Evolutionary conservation across 176 grass and related monocot genomes (phyloP).

Genomic region (Lolium rigidum): DNA sequence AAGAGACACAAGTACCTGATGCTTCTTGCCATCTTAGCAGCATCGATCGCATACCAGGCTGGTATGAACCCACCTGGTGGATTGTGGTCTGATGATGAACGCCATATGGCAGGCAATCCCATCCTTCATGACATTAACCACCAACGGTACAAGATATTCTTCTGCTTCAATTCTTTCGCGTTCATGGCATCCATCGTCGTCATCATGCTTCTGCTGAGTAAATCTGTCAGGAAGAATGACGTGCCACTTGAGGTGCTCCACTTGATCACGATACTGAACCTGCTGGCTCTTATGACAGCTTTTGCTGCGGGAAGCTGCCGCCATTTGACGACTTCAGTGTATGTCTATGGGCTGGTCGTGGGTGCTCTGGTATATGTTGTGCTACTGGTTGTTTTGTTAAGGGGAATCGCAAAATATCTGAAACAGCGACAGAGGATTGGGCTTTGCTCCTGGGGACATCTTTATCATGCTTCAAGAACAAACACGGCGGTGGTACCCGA

Average conservation of each 20-base stretch:
- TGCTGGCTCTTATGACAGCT: conserved; percentile 51
- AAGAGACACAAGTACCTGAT: conserved; percentile 52
- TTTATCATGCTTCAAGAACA: not conserved
- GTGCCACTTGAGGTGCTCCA: conserved; percentile 25
- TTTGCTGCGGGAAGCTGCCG: conserved; percentile 58
- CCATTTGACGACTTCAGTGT: conserved; percentile 44
- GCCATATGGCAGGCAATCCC: conserved; percentile 34
- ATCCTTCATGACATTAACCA: conserved; percentile 26
- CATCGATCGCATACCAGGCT: conserved; percentile 54
- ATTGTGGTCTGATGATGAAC: conserved; percentile 29
- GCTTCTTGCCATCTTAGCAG: conserved; percentile 58
- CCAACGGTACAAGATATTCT: conserved; percentile 31
- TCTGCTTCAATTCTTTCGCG: conserved; percentile 43
- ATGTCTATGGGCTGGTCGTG: conserved; percentile 22
- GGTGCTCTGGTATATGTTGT: conserved; percentile 15
- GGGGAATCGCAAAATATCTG: not conserved
- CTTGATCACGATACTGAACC: conserved; percentile 43
- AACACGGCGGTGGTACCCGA: not conserved
- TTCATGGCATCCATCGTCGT: conserved; percentile 45
- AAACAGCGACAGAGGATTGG: not conserved
- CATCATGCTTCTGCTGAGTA: conserved; percentile 41
- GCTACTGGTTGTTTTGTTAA: not conserved
- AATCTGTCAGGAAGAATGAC: not conserved
- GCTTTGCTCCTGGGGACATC: not conserved
- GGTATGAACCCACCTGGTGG: conserved; percentile 58